These are phyloP conservation scores for cucumber (Cucumis sativus) DNA, from an alignment of 306 rosid species.

Conservation along the genomic window Cucumber_9930_V3 NC_026655.2:3810001-3810500, in stretches of 20 bases:
- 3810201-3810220: conserved; percentile 98
- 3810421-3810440: not conserved
- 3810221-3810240: conserved; percentile 89
- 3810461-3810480: too few relatives aligned
- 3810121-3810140: conserved; percentile 79
- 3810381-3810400: not conserved
- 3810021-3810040: conserved; percentile 30
- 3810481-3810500: too few relatives aligned
- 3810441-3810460: too few relatives aligned
- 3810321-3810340: conserved; percentile 18
- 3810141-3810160: conserved; percentile 82
- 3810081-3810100: not conserved
- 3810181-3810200: conserved; percentile 87
- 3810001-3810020: conserved; percentile 76
- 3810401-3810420: not conserved
- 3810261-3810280: conserved; percentile 72
- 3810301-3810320: conserved; percentile 97
- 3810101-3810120: conserved; percentile 39
- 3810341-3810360: conserved; percentile 5
- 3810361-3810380: not conserved
- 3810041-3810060: conserved; percentile 19
- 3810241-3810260: conserved; percentile 85
- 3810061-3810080: conserved; percentile 6
- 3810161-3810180: conserved; percentile 93
- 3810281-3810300: conserved; percentile 84